Evolutionary conservation across 768 basidiomycete genomes (phyloP).

Genomic region (Dioszegia crocea): DNA sequence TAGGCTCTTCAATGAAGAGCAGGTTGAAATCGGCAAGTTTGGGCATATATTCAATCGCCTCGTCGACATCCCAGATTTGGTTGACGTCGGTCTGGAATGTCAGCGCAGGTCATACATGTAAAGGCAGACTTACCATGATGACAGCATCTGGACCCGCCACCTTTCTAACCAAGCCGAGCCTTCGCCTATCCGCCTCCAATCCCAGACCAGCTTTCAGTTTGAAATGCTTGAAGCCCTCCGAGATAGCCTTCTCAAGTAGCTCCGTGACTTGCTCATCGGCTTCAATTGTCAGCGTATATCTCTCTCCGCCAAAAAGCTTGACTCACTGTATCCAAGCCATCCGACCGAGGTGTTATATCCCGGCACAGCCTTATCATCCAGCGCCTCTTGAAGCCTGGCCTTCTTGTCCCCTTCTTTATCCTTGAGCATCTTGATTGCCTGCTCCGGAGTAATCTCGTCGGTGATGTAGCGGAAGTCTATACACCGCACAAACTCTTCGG

Average conservation of each 20-base stretch:
- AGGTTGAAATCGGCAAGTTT: conserved; percentile 53
- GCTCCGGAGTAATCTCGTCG: conserved; percentile 81
- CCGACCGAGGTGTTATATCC: conserved; percentile 88
- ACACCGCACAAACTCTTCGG: conserved; percentile 59
- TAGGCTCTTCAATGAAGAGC: conserved; percentile 81
- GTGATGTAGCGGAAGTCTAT: conserved; percentile 81
- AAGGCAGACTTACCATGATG: conserved; percentile 77
- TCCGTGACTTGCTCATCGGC: conserved; percentile 33
- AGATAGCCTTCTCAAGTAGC: conserved; percentile 65
- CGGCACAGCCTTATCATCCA: conserved; percentile 61
- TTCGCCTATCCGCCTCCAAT: conserved; percentile 69
- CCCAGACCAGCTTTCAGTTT: conserved; percentile 84
- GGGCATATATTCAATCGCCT: conserved; percentile 85
- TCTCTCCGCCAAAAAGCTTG: not conserved
- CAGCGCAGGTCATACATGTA: not conserved
- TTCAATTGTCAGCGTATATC: not conserved
- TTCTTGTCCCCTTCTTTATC: conserved; percentile 67
- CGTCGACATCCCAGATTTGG: conserved; percentile 59
- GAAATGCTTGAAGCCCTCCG: conserved; percentile 88
- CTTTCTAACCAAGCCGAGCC: conserved; percentile 78
- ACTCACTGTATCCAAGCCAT: conserved; percentile 62
- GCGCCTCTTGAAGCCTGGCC: conserved; percentile 67
- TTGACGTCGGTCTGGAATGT: not conserved
- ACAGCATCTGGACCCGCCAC: conserved; percentile 88
- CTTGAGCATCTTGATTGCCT: conserved; percentile 74